Evolutionary conservation across 306 rosid genomes (phyloP).

Genomic region (Echinosophora koreensis): DNA sequence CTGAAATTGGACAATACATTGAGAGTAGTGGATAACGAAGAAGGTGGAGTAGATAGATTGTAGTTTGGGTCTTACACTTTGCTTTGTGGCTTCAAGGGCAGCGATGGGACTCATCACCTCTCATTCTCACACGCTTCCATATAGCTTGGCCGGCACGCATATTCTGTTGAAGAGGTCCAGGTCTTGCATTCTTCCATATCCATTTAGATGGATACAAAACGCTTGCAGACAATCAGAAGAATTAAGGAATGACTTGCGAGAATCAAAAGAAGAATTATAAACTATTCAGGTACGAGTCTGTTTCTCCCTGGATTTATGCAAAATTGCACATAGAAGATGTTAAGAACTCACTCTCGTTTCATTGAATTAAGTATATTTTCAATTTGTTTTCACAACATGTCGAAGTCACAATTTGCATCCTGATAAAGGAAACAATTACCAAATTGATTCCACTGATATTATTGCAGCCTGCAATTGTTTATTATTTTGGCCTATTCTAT

Average conservation of each 20-base stretch:
- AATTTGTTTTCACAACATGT: slow-evolving; percentile 37
- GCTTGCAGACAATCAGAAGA: slow-evolving; percentile 34
- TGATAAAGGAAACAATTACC: slow-evolving; percentile 23
- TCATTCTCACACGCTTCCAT: too few species aligned
- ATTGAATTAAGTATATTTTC: not conserved
- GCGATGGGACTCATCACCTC: too few species aligned
- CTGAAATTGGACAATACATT: too few species aligned
- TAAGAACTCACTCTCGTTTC: slow-evolving; percentile 25
- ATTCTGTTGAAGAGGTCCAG: too few species aligned
- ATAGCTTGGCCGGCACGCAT: too few species aligned
- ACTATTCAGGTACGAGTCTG: slow-evolving; percentile 22
- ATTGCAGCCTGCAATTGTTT: slow-evolving; percentile 16
- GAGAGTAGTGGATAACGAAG: too few species aligned
- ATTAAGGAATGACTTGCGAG: not conserved
- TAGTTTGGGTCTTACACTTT: too few species aligned
- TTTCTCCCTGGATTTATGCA: slow-evolving; percentile 36
- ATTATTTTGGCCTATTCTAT: too few species aligned
- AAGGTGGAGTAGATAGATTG: too few species aligned
- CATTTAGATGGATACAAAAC: not conserved
- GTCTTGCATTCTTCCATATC: too few species aligned
- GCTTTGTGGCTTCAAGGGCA: too few species aligned
- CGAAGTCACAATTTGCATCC: not conserved
- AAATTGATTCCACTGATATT: slow-evolving; percentile 16
- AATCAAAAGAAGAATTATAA: not conserved
- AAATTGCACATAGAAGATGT: not conserved